Base-by-base conservation (phyloP, 495 filamentous ascomycete genomes). In the Peziza echinospora region DNA sequence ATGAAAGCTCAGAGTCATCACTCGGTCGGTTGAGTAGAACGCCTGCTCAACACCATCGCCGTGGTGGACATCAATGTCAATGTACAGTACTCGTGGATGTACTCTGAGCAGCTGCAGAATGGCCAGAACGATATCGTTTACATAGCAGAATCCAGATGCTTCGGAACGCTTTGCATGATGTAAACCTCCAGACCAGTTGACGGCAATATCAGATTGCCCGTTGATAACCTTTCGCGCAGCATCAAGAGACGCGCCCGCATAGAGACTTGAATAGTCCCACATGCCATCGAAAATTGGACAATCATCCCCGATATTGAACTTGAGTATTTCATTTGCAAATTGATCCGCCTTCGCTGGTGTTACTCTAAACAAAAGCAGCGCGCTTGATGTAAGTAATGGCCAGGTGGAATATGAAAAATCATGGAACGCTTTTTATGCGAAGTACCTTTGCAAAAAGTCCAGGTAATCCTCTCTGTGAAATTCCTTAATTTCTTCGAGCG, bases 1-100 rank as follows among this genome's bases (percentile, higher is more conserved):
- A 67, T 97, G 89, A 63, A 96, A 96, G 13, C 84, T 93, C 30
- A 85, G 78, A 0, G 91, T 96, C 87, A 97, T 93, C 58, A 97
- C 89, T 54, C 89, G 77, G 64, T 97, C 87, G 13, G 89, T 97
- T 17, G 85, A 89, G 58, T 91, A 93, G 55, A 97, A 97, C 5
- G 89, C 89, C 58, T 96, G 87, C 62, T 97, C 89, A 21, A 97
- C 89, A 49, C 89, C 89, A 60, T 97, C 89, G 34, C 89, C 89
- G 55, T 97, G 89, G 63, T 97, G 89, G 16, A 97, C 91, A 63
- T 97, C 89, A 53, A 97, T 96, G 60, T 97, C 89, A 51, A 97
- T 82, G 63, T 97, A 97, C 22, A 97, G 72, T 6, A 97, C 89
- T 49, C 89, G 76, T 54, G 86, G 80, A 52, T 93, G 85, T 68